Conservation (phyloP, 345 rosid species). For the Citrus mangshanensis region DNA sequence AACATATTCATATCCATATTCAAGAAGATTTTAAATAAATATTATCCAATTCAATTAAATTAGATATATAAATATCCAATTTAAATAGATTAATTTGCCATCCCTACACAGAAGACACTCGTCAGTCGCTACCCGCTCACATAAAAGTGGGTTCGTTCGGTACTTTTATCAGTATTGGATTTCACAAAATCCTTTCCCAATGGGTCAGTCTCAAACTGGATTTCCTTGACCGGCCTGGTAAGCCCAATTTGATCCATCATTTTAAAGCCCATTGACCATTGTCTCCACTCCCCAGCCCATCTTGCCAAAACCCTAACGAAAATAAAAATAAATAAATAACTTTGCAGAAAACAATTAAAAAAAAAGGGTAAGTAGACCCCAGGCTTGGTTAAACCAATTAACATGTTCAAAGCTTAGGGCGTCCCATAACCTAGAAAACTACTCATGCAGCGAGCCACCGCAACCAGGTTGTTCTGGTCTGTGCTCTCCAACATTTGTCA, state of each 20-base stretch:
- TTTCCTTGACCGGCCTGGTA: not conserved
- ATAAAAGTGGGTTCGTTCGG: too few species aligned
- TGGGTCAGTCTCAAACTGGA: not conserved
- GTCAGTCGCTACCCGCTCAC: too few species aligned
- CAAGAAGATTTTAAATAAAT: fast-evolving
- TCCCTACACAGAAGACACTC: fast-evolving
- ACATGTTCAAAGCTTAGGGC: not conserved
- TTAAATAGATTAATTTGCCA: too few species aligned
- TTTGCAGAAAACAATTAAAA: not conserved
- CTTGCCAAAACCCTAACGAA: not conserved
- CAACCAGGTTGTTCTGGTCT: not conserved
- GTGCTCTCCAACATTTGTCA: not conserved
- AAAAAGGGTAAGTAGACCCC: not conserved
- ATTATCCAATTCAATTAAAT: fast-evolving
- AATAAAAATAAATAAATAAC: too few species aligned
- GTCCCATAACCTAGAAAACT: too few species aligned
- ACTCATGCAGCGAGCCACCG: not conserved
- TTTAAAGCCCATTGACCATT: not conserved
- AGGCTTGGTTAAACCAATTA: not conserved
- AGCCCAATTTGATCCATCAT: not conserved
- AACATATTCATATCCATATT: fast-evolving
- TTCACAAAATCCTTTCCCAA: not conserved
- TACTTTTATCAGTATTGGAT: not conserved
- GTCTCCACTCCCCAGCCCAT: not conserved
- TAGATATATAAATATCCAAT: fast-evolving